Conservation (phyloP, 176 grass and related monocot genomes). For the Ananas comosus region DNA sequence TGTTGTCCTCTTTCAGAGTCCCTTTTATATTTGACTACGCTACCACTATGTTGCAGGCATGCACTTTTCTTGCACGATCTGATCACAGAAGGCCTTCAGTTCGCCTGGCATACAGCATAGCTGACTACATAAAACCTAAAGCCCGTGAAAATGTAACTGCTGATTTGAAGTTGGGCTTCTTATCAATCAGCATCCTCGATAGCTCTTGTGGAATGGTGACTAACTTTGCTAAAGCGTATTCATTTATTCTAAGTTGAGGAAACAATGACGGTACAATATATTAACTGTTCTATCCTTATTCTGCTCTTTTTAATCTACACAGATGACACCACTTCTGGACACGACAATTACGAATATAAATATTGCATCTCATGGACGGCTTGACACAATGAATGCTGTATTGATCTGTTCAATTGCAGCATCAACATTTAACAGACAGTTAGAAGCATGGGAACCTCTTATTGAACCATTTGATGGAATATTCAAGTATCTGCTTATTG, state of each 20-base stretch:
- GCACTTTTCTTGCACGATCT: constrained; percentile 82
- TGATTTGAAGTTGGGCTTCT: constrained; percentile 76
- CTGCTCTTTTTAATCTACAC: constrained; percentile 20
- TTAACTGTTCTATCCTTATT: background rate
- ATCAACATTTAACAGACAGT: constrained; percentile 93
- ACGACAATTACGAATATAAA: constrained; percentile 77
- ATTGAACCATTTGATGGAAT: constrained; percentile 98
- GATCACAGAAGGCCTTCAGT: constrained; percentile 80
- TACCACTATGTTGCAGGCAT: constrained; percentile 44
- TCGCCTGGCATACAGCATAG: constrained; percentile 73
- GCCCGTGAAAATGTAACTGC: constrained; percentile 72
- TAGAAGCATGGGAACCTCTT: constrained; percentile 96
- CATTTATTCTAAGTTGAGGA: constrained; percentile 6
- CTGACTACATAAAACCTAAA: constrained; percentile 79
- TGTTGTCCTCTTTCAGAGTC: background rate
- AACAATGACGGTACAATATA: background rate
- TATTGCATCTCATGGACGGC: constrained; percentile 82
- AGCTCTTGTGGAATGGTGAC: constrained; percentile 80
- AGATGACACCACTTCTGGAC: constrained; percentile 90
- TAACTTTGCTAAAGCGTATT: constrained; percentile 19
- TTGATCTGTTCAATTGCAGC: constrained; percentile 87
- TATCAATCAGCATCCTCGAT: constrained; percentile 78
- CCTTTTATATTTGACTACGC: too few species aligned
- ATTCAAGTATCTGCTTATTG: constrained; percentile 66
- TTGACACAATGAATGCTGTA: constrained; percentile 87